These are phyloP conservation scores for Yamadazyma songkhlaensis DNA, from an alignment of 1,139 yeast species.

Conservation along the genomic window DNA sequence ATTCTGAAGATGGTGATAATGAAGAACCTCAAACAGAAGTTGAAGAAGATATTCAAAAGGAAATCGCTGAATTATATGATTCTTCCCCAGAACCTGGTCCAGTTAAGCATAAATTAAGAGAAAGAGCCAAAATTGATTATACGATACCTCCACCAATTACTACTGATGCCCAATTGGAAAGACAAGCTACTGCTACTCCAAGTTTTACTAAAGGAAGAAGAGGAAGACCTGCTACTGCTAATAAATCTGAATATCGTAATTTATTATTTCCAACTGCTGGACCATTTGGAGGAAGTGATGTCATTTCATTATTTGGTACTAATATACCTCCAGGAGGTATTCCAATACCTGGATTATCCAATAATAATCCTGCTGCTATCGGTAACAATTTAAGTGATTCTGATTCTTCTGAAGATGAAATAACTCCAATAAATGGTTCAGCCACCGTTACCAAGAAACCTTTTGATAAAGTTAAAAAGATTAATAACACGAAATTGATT, in stretches of 20 bases:
- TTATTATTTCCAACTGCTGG: conserved; percentile 93
- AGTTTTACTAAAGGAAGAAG: conserved; percentile 18
- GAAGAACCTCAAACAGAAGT: conserved; percentile 11
- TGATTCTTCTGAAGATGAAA: conserved; percentile 71
- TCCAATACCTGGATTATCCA: conserved; percentile 36
- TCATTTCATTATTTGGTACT: conserved; percentile 69
- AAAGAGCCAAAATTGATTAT: conserved; percentile 72
- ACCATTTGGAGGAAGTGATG: conserved; percentile 94
- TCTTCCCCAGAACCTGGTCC: conserved; percentile 54
- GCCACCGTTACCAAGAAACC: conserved; percentile 30
- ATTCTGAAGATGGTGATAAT: conserved; percentile 26
- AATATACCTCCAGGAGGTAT: conserved; percentile 55
- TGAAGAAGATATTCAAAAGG: conserved; percentile 45
- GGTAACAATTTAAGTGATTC: conserved; percentile 53
- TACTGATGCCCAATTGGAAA: conserved; percentile 36
- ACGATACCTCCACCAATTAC: conserved; percentile 83
- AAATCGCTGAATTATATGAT: conserved; percentile 50
- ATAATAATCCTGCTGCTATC: conserved; percentile 40
- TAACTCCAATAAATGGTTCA: conserved; percentile 38
- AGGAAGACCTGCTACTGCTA: conserved; percentile 26
- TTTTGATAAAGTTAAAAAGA: conserved; percentile 12
- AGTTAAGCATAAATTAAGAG: conserved; percentile 64
- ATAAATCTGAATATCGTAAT: conserved; percentile 49
- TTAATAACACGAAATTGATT: conserved; percentile 30
- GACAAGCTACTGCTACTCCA: conserved; percentile 13